Evolutionary conservation across 345 rosid species (phyloP), one percentile per base, ranked within the genome.

Genomic region (Kernera saxatilis): DNA sequence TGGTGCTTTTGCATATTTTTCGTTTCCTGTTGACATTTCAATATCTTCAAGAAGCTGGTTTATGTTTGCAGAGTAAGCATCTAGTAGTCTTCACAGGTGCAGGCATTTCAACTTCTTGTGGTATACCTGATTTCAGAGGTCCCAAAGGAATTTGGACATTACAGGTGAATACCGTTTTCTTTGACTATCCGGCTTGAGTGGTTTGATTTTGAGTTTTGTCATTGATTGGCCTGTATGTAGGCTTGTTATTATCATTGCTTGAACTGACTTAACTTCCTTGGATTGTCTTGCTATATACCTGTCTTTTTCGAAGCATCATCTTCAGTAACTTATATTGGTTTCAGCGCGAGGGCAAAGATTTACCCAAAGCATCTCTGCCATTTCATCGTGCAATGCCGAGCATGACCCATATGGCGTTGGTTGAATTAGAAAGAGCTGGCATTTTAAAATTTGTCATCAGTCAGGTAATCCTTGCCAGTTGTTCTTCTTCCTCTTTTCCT

Each of bases 381-480:
- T 94, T 91, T 82, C 97, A 94, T 81, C 95, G 96, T 52, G 99
- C 96, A 54, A 88, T 91, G 91, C 97, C 99, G 12, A 84, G 96
- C 80, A 76, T 94, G 78, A 94, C 99, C 10, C 97, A 94, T 72
- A 91, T 94, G 99, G 96, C 97, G 39, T 79, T 94, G 86, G 96
- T 89, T 79, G 93, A 83, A 77, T 80, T 94, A 52, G 96, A 94
- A 80, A 94, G 79, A 78, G 88, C 89, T 81, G 96, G 89, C 56
- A 85, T 91, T 67, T 73, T 94, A 57, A 91, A 91, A 74, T 94
- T 89, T 73, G 76, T 94, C 58, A 88, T 91, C 75, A 91, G 97
- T 78, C 99, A 94, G 89, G 99, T 91, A 74, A 37, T 19, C 46
- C 32, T 41, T 25, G 18, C 41, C 29, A 12, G 8, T 45, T 44